Evolutionary conservation across 2,329 filamentous ascomycete genomes (phyloP), one percentile per base, ranked within the genome.

Genomic region (Lasiodiplodia sp.): DNA sequence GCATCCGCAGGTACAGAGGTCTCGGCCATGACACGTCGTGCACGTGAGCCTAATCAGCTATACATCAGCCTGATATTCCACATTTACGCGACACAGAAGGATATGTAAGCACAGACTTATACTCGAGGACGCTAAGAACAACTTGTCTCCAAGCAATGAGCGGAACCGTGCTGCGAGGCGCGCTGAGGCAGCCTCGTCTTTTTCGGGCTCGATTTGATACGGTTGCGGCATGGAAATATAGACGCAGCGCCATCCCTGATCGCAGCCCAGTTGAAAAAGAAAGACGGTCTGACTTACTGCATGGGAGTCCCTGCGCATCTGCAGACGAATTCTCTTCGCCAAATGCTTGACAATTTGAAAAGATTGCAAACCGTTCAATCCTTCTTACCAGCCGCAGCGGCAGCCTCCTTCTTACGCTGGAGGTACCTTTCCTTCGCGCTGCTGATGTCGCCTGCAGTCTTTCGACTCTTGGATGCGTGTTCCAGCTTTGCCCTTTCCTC

Each of bases 341-440:
- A 34, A 25, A 52, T 25, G n/a, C 18, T 25, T 25, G 18, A 31
- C 34, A 4, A 66, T 25, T n/a, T 25, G 6, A 18, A 28, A 28
- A 14, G 16, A 31, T 18, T 25, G 49, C 12, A 47, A 18, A 23
- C 44, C 18, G 25, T 28, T 68, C 57, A 68, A 10, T 63, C 66
- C 28, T 56, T 63, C 21, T 60, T 60, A 10, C 66, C 66, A 37
- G 55, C 40, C 0, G 47, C 66, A 38, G 65, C 90, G 70, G 91
- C 92, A 0, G 89, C 91, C 69, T 92, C 91, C 74, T 83, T 85
- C 82, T 94, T 95, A 76, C 92, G 85, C 67, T 91, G 91, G 67
- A 96, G 82, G 78, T 94, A 96, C 72, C 92, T 85, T 80, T 94
- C 92, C 78, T 89, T 92, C 1, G 92, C 92, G 75, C 91, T 91